Evolutionary conservation across 2,329 filamentous ascomycete genomes (phyloP), one percentile per base, ranked within the genome.

Genomic region (Exutisphaerella laricina): DNA sequence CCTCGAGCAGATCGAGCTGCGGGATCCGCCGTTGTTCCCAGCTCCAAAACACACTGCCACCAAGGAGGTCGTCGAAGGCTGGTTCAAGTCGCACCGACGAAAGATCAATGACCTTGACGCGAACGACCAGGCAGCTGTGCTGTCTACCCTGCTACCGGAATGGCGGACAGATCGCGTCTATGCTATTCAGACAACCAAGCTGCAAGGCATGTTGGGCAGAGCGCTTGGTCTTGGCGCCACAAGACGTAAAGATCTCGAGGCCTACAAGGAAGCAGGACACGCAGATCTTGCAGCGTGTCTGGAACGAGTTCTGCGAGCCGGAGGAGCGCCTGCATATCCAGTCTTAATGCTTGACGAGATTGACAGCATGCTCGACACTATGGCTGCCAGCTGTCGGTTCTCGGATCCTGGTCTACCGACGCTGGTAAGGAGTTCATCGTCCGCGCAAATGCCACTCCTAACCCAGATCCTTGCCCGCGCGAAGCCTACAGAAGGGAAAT

Each of bases 161-260:
- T 80, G 75, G 51, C 74, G 88, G 40, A 81, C 79, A 2, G 88
- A 94, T 58, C 77, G 87, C 20, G 84, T 90, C 2, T 94, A 89
- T 60, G 75, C 73, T 26, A 70, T 94, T 1, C 78, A 85, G 57
- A 69, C 77, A 21, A 59, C 67, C 6, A 72, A 69, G 0, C 70
- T 95, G 0, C 77, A 81, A 43, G 78, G 74, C 39, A 75, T 86
- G n/a, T 72, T 95, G 12, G 77, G 74, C 3, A 76, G 80, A 22
- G 77, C 78, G 14, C 70, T 90, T n/a, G 64, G 74, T 4, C 71
- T 94, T 17, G 80, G 83, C 1, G 66, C 69, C 3, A 78, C 75
- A 2, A 76, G 85, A 10, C 70, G 75, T 20, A 66, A 67, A 10
- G 74, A 85, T 32, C 70, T 95, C 8, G 68, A 77, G 23, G 69